phyloP scores from a whole-genome alignment of 768 basidiomycete genomes.

The Mycena vitilis region DNA sequence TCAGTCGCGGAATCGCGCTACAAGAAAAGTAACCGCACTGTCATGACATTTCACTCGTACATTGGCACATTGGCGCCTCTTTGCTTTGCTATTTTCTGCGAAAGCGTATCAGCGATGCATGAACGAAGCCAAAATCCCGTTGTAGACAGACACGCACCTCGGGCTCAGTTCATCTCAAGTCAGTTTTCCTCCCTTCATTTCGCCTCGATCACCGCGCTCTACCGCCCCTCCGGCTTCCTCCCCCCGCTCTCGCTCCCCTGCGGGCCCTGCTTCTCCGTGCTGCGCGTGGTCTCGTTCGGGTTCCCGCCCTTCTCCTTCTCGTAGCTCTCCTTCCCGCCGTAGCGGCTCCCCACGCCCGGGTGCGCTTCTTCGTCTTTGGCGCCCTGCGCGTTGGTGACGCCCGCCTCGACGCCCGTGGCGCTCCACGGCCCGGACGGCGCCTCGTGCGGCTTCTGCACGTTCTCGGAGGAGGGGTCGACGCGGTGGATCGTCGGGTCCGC shows the following conservation, averaged over 20 bases:
- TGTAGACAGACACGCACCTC: too few relatives aligned
- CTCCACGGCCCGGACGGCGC: conserved; percentile 60
- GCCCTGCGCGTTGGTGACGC: conserved; percentile 48
- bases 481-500: conserved; percentile 54
- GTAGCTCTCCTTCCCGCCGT: conserved; percentile 38
- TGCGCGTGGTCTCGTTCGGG: conserved; percentile 48
- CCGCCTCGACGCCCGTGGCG: conserved; percentile 51
- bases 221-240: conserved; percentile 45
- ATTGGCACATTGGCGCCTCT: too few relatives aligned
- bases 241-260: conserved; percentile 51
- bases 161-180: too few relatives aligned
- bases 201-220: not conserved
- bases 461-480: conserved; percentile 58
- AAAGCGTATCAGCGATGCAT: too few relatives aligned
- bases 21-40: too few relatives aligned
- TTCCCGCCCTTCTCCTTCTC: conserved; percentile 23
- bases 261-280: conserved; percentile 53
- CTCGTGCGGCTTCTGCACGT: conserved; percentile 61
- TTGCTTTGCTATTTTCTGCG: too few relatives aligned
- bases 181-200: not conserved
- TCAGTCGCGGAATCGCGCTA: too few relatives aligned
- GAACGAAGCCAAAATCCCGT: too few relatives aligned
- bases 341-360: conserved; percentile 37
- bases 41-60: too few relatives aligned
- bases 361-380: conserved; percentile 46